phyloP scores from a whole-genome alignment of 805 yeast genomes.

The Torulaspora indica region DNA sequence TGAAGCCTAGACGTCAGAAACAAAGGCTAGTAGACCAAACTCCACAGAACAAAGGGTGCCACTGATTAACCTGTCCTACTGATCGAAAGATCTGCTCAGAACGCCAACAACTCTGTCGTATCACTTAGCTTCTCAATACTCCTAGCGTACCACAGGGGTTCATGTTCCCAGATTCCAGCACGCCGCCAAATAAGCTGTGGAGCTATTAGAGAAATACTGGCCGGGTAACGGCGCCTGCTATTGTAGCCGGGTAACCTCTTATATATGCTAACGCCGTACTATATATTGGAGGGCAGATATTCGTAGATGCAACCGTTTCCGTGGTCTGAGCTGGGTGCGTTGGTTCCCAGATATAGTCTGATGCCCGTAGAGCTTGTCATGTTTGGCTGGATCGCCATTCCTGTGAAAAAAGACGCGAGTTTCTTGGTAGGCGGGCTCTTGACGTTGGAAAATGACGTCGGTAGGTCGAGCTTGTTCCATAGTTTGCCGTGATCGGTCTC shows the following conservation, averaged over 20 bases:
- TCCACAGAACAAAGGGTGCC: neutral
- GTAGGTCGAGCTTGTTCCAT: constrained; percentile 27
- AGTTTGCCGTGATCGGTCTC: constrained; percentile 20
- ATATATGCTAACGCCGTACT: too few relatives aligned
- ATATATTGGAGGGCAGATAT: constrained; percentile 3
- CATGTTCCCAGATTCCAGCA: constrained; percentile 6
- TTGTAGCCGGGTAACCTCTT: neutral
- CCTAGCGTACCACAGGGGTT: neutral
- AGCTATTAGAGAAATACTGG: neutral
- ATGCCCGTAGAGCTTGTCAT: constrained; percentile 27
- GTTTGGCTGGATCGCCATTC: constrained; percentile 26
- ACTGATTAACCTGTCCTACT: neutral
- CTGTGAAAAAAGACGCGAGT: constrained; percentile 17
- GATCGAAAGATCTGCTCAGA: constrained; percentile 1
- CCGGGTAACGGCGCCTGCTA: neutral
- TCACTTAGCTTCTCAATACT: neutral
- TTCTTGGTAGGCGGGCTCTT: constrained; percentile 2
- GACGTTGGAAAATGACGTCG: constrained; percentile 6
- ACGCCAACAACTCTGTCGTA: constrained; percentile 1
- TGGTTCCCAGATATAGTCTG: constrained; percentile 24
- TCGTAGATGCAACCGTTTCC: constrained; percentile 12
- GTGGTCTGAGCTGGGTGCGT: constrained; percentile 1
- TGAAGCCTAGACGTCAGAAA: neutral
- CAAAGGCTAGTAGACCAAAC: neutral
- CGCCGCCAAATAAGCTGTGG: constrained; percentile 5